Base-by-base conservation (phyloP, 345 rosid species). In the Lumnitzera racemosa region DNA sequence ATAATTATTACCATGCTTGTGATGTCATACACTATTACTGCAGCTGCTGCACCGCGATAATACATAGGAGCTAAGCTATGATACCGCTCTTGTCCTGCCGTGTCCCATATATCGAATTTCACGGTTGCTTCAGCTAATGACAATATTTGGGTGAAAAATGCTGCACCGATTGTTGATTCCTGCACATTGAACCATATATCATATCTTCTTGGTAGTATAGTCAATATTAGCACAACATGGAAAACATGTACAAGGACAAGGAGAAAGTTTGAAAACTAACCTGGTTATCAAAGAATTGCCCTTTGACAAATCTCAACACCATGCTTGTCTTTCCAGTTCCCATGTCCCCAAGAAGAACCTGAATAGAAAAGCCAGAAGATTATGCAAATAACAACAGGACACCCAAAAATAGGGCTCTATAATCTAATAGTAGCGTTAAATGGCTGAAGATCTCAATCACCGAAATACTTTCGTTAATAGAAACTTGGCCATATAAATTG, bases 271-370 rank as follows among this genome's bases (percentile, higher is more conserved):
- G 46, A 15, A 54, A 43, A 69, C 31, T 4, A 9, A 85, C 91
- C 84, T 81, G 91, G 70, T 72, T 55, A 56, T 85, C 82, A 10
- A 68, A 80, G 67, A 76, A 86, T 69, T 78, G 82, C 61, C 89
- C 92, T 76, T 81, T 83, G 49, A 83, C 78, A 56, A 86, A 83
- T 69, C 89, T 76, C 61, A 76, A 56, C 13, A 78, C 87, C 75
- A 83, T 70, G 68, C 89, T 86, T 59, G 89, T 81, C 69, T 86
- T 86, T 59, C 87, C 89, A 0, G 92, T 79, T 73, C 92, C 92
- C 76, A 74, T 71, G 60, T 86, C 89, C 58, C 89, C 89, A 47
- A 86, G 65, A 72, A 83, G 76, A 61, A 83, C 92, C 89, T 83
- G 53, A 50, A 15, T 31, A 24, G 11, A 25, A 27, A 27, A 27